A percentile compares a stretch with the other conserved stretches of the same genome.
These are phyloP conservation scores for Aspergillus sp. DNA, from an alignment of 2,329 filamentous ascomycete genomes.

Conservation along the genomic window DNA sequence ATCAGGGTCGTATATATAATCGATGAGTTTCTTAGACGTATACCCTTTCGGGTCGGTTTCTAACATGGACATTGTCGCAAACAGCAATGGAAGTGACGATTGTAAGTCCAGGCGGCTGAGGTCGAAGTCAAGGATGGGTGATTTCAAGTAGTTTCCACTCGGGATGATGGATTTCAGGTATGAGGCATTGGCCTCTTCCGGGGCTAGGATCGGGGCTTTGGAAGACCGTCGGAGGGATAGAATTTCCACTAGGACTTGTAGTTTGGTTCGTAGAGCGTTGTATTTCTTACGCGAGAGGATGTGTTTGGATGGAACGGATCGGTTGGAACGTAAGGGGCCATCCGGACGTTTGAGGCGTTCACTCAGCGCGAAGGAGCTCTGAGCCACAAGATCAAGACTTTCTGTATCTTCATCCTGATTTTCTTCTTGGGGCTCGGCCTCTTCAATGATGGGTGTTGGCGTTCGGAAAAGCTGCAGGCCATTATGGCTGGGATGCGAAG, in stretches of 20 bases:
- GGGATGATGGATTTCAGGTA: neutral
- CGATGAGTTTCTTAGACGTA: neutral
- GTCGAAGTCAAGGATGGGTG: neutral
- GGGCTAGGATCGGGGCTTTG: neutral
- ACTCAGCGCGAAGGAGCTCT: neutral
- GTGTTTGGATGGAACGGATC: neutral
- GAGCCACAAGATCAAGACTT: neutral
- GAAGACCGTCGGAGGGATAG: neutral
- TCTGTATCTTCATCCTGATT: neutral
- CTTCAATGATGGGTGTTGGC: neutral
- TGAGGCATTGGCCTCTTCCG: neutral
- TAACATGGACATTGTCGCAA: neutral
- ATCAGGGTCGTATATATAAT: neutral
- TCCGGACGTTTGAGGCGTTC: neutral
- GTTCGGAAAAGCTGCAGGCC: neutral
- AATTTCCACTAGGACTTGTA: slow-evolving; percentile 3
- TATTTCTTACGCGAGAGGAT: neutral
- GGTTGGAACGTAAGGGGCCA: neutral
- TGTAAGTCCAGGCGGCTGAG: neutral
- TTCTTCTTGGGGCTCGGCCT: neutral
- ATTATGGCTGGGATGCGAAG: neutral
- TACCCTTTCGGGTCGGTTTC: neutral
- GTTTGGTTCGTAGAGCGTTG: slow-evolving; percentile 1
- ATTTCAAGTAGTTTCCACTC: neutral
- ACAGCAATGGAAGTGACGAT: neutral